Evolutionary conservation across 495 filamentous ascomycete genomes (phyloP).

Genomic region (Saxophila tyrrhenica): DNA sequence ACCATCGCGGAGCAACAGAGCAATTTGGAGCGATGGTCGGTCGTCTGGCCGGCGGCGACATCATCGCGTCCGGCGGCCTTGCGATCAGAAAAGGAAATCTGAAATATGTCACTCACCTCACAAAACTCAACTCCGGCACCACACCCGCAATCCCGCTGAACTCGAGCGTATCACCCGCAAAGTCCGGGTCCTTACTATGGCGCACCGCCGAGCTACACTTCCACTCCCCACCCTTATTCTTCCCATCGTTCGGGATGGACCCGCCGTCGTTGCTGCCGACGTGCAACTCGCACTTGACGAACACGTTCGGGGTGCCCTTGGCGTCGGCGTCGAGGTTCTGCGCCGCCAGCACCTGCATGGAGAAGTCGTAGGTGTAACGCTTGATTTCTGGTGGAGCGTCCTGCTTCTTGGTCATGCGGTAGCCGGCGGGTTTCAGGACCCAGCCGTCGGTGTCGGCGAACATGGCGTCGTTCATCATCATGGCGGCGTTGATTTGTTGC

Average conservation of each 20-base stretch:
- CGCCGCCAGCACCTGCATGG: constrained; percentile 43
- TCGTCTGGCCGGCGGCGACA: neutral
- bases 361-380: constrained; percentile 41
- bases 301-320: constrained; percentile 56
- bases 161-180: constrained; percentile 47
- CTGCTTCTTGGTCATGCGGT: constrained; percentile 32
- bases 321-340: constrained; percentile 47
- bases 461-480: constrained; percentile 95
- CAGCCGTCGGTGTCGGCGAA: constrained; percentile 72
- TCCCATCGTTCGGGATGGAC: constrained; percentile 36
- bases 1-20: neutral
- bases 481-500: constrained; percentile 81
- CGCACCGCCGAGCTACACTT: constrained; percentile 55
- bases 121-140: constrained; percentile 67
- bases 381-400: constrained; percentile 15
- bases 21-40: no score
- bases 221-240: constrained; percentile 47
- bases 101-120: constrained; percentile 43
- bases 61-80: neutral
- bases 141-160: constrained; percentile 54
- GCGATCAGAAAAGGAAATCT: neutral
- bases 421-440: constrained; percentile 69
- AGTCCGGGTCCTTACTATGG: constrained; percentile 58
- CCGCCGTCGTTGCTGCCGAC: constrained; percentile 38
- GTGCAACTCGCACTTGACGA: constrained; percentile 74